These are phyloP conservation scores for Lipomyces yamadae DNA, from an alignment of 805 yeast genomes.

Conservation along the genomic window DNA sequence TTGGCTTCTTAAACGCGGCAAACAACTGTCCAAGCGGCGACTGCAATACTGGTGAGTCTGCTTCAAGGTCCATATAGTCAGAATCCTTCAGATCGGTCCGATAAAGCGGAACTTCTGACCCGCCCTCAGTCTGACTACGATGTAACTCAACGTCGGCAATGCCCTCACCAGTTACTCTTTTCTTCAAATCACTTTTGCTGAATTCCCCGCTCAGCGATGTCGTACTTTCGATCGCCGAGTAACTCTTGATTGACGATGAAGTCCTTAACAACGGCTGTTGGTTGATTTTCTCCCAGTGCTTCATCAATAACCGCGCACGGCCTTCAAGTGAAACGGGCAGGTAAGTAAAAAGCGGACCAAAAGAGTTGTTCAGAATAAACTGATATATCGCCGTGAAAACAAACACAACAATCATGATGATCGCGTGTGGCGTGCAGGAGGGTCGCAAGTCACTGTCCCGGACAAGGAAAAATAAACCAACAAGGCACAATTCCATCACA, in stretches of 20 bases:
- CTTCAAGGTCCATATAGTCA: neutral
- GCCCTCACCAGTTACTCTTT: conserved; percentile 5
- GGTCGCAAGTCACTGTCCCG: conserved; percentile 53
- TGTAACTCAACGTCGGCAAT: conserved; percentile 10
- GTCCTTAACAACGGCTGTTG: neutral
- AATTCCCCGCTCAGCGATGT: neutral
- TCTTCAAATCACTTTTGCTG: conserved; percentile 8
- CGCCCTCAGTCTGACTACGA: neutral
- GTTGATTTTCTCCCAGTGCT: conserved; percentile 13
- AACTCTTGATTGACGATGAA: conserved; percentile 2
- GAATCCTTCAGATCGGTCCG: conserved; percentile 14
- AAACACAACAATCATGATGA: conserved; percentile 58
- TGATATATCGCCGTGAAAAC: conserved; percentile 64
- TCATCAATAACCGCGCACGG: conserved; percentile 20
- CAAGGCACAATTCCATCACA: conserved; percentile 74
- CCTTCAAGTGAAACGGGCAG: conserved; percentile 47
- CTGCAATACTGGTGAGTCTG: conserved; percentile 12
- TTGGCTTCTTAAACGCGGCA: conserved; percentile 17
- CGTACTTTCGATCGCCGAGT: neutral
- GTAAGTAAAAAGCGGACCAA: conserved; percentile 46
- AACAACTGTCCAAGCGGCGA: conserved; percentile 30
- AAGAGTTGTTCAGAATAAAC: conserved; percentile 54
- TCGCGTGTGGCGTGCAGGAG: conserved; percentile 55
- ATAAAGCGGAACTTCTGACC: neutral
- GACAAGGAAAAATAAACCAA: conserved; percentile 74